These are phyloP conservation scores for Pyrus communis DNA, from an alignment of 306 rosid genomes.

Conservation along the genomic window DNA sequence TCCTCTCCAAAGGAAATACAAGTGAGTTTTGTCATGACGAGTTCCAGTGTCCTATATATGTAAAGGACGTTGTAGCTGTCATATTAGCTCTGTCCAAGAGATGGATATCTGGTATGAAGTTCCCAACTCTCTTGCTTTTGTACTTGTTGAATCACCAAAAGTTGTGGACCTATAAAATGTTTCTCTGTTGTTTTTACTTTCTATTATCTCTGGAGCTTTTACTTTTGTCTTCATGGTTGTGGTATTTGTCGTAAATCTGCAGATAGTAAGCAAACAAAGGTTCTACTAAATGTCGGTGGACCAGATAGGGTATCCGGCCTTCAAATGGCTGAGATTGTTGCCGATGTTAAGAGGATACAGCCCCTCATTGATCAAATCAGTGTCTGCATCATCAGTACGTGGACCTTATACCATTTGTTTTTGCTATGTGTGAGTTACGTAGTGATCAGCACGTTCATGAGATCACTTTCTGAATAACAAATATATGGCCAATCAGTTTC, in stretches of 20 bases:
- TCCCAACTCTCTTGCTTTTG: constrained; percentile 1
- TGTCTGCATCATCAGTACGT: constrained; percentile 67
- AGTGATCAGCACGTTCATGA: background rate
- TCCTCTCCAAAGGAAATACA: constrained; percentile 54
- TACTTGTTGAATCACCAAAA: background rate
- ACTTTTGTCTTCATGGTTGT: constrained; percentile 11
- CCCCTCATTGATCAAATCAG: constrained; percentile 55
- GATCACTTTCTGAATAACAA: background rate
- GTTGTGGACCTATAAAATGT: background rate
- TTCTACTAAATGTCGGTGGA: constrained; percentile 80
- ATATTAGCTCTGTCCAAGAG: constrained; percentile 51
- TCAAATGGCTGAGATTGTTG: constrained; percentile 87
- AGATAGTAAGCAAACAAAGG: constrained; percentile 63
- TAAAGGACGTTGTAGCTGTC: constrained; percentile 61
- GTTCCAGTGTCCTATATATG: constrained; percentile 84
- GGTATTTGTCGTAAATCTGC: constrained; percentile 11
- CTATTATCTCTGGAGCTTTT: background rate
- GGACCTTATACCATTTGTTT: constrained; percentile 1
- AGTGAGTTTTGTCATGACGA: constrained; percentile 72
- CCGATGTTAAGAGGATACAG: constrained; percentile 60
- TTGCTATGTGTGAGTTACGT: background rate
- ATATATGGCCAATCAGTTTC: background rate
- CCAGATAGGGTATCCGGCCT: constrained; percentile 72
- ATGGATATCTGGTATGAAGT: constrained; percentile 63
- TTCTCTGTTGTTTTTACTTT: background rate